phyloP scores from a whole-genome alignment of 2,329 filamentous ascomycete genomes.

The Hypomyces rosellus region DNA sequence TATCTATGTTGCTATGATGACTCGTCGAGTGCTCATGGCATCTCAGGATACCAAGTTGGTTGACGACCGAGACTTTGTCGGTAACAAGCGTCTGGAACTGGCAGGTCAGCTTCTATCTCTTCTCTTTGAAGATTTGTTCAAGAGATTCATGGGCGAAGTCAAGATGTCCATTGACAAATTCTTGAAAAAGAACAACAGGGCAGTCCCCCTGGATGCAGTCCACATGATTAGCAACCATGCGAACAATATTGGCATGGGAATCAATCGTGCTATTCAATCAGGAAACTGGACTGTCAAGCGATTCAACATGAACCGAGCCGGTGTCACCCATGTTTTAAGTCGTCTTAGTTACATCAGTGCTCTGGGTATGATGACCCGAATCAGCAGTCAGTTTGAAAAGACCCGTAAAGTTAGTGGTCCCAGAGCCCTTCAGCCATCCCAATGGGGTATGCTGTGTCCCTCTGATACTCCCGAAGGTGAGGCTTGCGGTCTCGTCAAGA shows the following conservation, averaged over 20 bases:
- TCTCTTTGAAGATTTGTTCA: constrained; percentile 96
- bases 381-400: constrained; percentile 98
- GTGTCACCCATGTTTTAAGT: constrained; percentile 93
- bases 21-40: constrained; percentile 90
- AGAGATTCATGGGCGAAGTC: constrained; percentile 83
- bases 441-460: constrained; percentile 96
- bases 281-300: constrained; percentile 98
- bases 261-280: constrained; percentile 94
- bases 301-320: constrained; percentile 97
- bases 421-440: constrained; percentile 90
- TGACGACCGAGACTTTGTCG: constrained; percentile 95
- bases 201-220: constrained; percentile 80
- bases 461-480: constrained; percentile 98
- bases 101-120: constrained; percentile 91
- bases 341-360: constrained; percentile 94
- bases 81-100: constrained; percentile 92
- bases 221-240: constrained; percentile 79
- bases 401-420: constrained; percentile 94
- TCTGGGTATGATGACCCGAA: constrained; percentile 98
- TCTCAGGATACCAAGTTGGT: constrained; percentile 83
- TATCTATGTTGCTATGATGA: constrained; percentile 95
- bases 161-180: constrained; percentile 95
- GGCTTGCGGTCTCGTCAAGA: constrained; percentile 96
- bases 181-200: constrained; percentile 85
- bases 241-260: constrained; percentile 81